Evolutionary conservation across 805 yeast genomes (phyloP), one percentile per base, ranked within the genome.

Genomic region (Barnettozyma populi): DNA sequence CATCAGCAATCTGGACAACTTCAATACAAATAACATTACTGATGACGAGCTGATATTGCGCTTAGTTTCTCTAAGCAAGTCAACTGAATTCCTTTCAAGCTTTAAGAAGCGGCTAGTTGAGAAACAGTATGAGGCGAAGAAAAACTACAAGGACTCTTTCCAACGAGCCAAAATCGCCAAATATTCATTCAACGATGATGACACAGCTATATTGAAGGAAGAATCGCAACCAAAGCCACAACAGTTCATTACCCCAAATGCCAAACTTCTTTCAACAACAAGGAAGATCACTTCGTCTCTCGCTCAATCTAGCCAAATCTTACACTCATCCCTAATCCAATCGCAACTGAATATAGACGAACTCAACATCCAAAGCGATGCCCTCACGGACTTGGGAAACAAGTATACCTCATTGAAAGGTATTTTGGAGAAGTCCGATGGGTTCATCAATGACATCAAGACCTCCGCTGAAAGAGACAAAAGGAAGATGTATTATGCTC

Each of bases 341-440:
- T 55, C 60, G 1, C 57, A 57, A 39, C 43, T 61, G 20, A 61
- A 59, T 34, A 24, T 61, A 10, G 62, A 59, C 2, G 63, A 59
- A 19, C 41, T 61, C 24, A 56, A 54, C 10, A 51, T 49, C 2
- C 64, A 61, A 38, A 52, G 51, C 14, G 57, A 58, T 20, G 50
- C 58, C 0, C 40, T 61, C 18, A 21, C 45, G 2, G 49, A 44
- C 7, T 39, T 58, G 18, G 48, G 58, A 1, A 56, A 54, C 9
- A 54, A 51, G 20, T 57, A 61, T 44, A 50, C 55, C 3, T 46
- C 40, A 13, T 45, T 58, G 10, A 56, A 52, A 16, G 52, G 48
- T 5, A 50, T 59, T 1, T 39, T 61, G 20, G 50, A 51, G n/a
- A 59, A 48, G 39, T 52, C 57, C 8, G 61, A 60, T 38, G 52